Percentiles rank a stretch among this genome's conserved stretches.
Conservation (phyloP, 2,329 filamentous ascomycete species). For the Thermothelomyces thermophilus region DNA sequence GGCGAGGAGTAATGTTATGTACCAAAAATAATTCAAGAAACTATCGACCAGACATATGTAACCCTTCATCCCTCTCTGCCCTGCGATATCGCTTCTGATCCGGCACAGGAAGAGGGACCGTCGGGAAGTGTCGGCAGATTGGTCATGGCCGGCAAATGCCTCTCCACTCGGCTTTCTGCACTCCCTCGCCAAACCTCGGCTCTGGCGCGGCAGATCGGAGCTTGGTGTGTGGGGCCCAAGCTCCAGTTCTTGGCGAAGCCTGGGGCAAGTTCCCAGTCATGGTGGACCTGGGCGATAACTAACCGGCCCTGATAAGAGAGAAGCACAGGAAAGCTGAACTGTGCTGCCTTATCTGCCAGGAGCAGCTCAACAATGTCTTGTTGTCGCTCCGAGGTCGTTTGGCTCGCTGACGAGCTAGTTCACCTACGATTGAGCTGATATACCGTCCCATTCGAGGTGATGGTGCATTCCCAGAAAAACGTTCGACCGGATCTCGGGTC, state of each 20-base stretch:
- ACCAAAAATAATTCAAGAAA: no score
- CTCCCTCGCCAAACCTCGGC: slow-evolving; percentile 25
- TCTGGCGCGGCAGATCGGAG: slow-evolving; percentile 26
- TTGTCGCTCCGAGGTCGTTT: no score
- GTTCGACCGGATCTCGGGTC: not conserved
- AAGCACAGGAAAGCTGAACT: no score
- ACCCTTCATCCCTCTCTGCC: no score
- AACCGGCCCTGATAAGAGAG: not conserved
- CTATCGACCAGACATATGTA: no score
- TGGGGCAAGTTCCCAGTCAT: not conserved
- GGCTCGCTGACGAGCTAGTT: no score
- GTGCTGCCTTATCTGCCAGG: no score
- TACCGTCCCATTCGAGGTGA: no score
- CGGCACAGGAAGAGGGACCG: not conserved
- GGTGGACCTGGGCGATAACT: not conserved
- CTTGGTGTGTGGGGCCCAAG: slow-evolving; percentile 16
- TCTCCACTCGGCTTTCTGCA: slow-evolving; percentile 9
- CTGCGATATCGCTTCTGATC: slow-evolving; percentile 6
- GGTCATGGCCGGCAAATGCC: slow-evolving; percentile 1
- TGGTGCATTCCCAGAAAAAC: not conserved
- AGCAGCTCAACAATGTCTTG: no score
- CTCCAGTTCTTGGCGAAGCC: slow-evolving; percentile 13
- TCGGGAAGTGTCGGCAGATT: slow-evolving; percentile 23
- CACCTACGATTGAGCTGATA: no score
- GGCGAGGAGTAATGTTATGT: not conserved